phyloP scores from a whole-genome alignment of 371 early-diverging fungal genomes.

The Chytridiales sp. region DNA sequence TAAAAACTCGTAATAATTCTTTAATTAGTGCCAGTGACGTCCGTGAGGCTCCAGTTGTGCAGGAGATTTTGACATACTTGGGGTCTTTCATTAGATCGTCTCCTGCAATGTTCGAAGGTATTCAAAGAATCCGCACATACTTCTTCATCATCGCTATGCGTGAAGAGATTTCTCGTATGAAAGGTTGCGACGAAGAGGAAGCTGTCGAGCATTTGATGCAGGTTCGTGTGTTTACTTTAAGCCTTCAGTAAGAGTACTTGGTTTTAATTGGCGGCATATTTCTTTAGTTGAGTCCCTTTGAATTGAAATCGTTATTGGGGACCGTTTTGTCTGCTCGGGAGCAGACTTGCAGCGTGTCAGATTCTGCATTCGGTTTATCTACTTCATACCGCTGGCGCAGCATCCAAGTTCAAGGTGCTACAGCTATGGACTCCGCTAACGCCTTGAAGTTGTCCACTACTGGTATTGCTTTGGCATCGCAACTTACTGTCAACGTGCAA shows the following conservation, averaged over 20 bases:
- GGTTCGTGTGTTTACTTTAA: constrained; percentile 37
- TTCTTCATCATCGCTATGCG: constrained; percentile 80
- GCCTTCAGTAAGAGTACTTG: neutral
- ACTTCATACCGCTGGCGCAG: constrained; percentile 19
- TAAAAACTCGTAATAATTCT: neutral
- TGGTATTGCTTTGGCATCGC: constrained; percentile 31
- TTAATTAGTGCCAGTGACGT: constrained; percentile 57
- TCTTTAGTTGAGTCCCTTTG: constrained; percentile 61
- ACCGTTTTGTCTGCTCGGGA: constrained; percentile 67
- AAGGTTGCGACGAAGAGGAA: constrained; percentile 72
- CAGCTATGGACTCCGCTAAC: constrained; percentile 1
- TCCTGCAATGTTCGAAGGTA: constrained; percentile 77
- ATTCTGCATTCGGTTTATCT: constrained; percentile 35
- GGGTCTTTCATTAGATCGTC: constrained; percentile 72
- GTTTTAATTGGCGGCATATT: no score
- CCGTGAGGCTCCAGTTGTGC: constrained; percentile 81
- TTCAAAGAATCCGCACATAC: constrained; percentile 77
- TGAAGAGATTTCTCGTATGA: constrained; percentile 76
- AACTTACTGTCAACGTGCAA: constrained; percentile 45
- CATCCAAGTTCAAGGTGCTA: constrained; percentile 13
- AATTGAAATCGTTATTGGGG: constrained; percentile 70
- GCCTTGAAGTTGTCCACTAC: constrained; percentile 27
- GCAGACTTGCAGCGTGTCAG: constrained; percentile 16
- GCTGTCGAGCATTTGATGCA: constrained; percentile 81
- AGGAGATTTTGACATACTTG: constrained; percentile 78